Evolutionary conservation across 2,329 filamentous ascomycete species (phyloP).

Genomic region (Tetracladium maxilliforme): DNA sequence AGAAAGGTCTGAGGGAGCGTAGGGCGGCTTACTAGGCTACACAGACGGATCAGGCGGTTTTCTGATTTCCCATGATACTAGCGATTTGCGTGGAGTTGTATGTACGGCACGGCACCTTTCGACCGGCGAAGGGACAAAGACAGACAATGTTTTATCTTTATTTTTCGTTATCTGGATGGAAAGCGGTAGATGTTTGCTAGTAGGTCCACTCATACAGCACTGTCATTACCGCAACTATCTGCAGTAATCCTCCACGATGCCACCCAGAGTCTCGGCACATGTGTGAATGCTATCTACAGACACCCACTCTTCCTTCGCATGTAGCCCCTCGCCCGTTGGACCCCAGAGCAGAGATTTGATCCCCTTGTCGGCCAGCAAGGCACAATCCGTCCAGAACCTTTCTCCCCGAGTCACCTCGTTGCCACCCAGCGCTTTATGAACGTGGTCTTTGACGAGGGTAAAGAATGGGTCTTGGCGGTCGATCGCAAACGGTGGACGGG

Average conservation of each 20-base stretch:
- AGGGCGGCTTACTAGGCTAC: too few relatives aligned
- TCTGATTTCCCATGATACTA: too few relatives aligned
- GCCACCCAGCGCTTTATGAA: conserved; percentile 12
- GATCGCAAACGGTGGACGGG: conserved; percentile 25
- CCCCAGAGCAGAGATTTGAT: conserved; percentile 31
- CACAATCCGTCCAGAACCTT: conserved; percentile 35
- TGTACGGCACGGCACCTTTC: too few relatives aligned
- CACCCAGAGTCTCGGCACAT: conserved; percentile 16
- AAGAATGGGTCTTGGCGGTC: conserved; percentile 23
- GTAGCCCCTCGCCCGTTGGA: conserved; percentile 29
- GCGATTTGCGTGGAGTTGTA: too few relatives aligned
- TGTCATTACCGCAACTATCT: too few relatives aligned
- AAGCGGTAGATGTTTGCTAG: too few relatives aligned
- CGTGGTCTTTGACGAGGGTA: conserved; percentile 13
- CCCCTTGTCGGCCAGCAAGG: conserved; percentile 25
- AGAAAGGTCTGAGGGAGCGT: too few relatives aligned
- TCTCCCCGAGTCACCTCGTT: conserved; percentile 13
- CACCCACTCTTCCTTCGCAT: conserved; percentile 34
- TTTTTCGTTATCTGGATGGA: too few relatives aligned
- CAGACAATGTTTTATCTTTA: too few relatives aligned
- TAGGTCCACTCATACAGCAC: too few relatives aligned
- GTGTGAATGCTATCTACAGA: conserved; percentile 21
- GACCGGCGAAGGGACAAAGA: too few relatives aligned
- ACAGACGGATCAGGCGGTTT: too few relatives aligned
- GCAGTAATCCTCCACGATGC: conserved; percentile 15